phyloP scores from a whole-genome alignment of 2,329 filamentous ascomycete genomes.

The Aureobasidium namibiae region DNA sequence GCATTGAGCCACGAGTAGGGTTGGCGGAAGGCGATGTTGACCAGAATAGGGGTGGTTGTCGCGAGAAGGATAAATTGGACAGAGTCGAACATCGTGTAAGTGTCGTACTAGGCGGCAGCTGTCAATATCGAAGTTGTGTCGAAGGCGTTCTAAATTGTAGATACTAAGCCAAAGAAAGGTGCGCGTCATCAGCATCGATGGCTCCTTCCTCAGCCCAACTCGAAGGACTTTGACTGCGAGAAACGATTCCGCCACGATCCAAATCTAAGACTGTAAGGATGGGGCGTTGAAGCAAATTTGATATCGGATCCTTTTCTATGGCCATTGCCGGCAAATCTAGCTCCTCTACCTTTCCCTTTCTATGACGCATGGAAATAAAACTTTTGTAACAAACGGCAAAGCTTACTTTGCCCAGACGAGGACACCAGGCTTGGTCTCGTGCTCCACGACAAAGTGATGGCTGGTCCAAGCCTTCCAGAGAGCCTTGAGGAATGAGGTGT shows the following conservation, averaged over 20 bases:
- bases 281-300: neutral
- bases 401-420: conserved; percentile 3
- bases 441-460: conserved; percentile 71
- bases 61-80: neutral
- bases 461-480: conserved; percentile 69
- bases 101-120: neutral
- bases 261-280: neutral
- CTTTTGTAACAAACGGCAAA: neutral
- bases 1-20: neutral
- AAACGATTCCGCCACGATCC: neutral
- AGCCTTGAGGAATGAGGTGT: conserved; percentile 58
- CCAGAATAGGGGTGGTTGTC: neutral
- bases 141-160: too few relatives aligned
- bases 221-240: neutral
- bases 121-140: too few relatives aligned
- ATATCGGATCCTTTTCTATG: neutral
- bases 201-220: neutral
- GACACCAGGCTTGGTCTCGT: conserved; percentile 6
- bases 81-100: neutral
- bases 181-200: neutral
- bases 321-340: neutral
- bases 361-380: neutral
- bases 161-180: neutral
- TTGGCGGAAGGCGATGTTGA: neutral
- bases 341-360: neutral